phyloP scores from a whole-genome alignment of 805 yeast genomes.

The Pichia nakasei region DNA sequence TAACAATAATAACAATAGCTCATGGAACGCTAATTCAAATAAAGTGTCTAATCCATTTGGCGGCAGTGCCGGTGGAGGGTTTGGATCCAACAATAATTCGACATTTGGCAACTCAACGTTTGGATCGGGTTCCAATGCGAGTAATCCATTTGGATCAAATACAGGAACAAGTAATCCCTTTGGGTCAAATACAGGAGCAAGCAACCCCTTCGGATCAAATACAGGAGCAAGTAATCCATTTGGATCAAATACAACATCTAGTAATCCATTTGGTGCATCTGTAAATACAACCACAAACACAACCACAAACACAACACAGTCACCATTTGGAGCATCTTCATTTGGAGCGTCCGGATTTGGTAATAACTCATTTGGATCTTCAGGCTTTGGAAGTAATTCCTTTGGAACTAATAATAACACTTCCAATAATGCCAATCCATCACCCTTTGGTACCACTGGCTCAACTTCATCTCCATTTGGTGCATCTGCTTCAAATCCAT shows the following conservation, averaged over 20 bases:
- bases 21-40: neutral
- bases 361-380: neutral
- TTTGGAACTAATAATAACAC: slow-evolving; percentile 3
- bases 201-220: neutral
- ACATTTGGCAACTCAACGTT: neutral
- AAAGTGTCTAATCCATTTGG: neutral
- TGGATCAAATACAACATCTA: slow-evolving; percentile 3
- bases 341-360: slow-evolving; percentile 5
- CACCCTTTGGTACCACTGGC: slow-evolving; percentile 6
- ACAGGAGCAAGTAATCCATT: neutral
- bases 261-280: slow-evolving; percentile 11
- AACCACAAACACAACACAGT: neutral
- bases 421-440: neutral
- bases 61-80: too few species aligned
- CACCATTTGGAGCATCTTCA: neutral
- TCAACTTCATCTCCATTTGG: slow-evolving; percentile 19
- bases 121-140: neutral
- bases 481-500: neutral
- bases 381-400: slow-evolving; percentile 3
- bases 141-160: slow-evolving; percentile 9
- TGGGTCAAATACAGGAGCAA: slow-evolving; percentile 6
- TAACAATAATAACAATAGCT: neutral
- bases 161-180: neutral
- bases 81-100: too few species aligned
- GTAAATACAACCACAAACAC: slow-evolving; percentile 4